These are phyloP conservation scores for Mycena maculata DNA, from an alignment of 768 basidiomycete genomes.

Conservation along the genomic window DNA sequence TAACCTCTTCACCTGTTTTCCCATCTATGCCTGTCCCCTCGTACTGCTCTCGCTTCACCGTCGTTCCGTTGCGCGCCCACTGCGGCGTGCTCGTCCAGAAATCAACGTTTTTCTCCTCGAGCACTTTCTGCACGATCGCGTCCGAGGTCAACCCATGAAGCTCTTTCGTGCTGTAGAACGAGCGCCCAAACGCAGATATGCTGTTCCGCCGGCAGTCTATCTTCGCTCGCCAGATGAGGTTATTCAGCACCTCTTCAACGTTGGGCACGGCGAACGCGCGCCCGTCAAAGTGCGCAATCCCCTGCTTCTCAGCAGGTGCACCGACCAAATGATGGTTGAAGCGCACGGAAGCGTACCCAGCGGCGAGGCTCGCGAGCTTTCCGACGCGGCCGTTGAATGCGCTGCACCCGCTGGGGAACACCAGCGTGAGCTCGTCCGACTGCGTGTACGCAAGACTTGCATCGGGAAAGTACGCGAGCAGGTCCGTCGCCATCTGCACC, in stretches of 20 bases:
- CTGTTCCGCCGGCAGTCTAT: conserved; percentile 30
- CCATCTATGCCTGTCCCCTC: conserved; percentile 15
- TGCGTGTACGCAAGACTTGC: conserved; percentile 32
- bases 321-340: conserved; percentile 30
- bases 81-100: conserved; percentile 29
- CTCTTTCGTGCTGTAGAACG: conserved; percentile 27
- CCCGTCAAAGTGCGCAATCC: conserved; percentile 32
- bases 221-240: conserved; percentile 34
- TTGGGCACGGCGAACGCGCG: conserved; percentile 27
- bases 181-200: conserved; percentile 27
- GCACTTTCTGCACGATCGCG: conserved; percentile 25
- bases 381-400: conserved; percentile 30
- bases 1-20: conserved; percentile 23
- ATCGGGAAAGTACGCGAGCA: conserved; percentile 27
- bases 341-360: conserved; percentile 26
- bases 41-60: conserved; percentile 27
- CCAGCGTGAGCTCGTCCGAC: conserved; percentile 34
- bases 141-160: conserved; percentile 21
- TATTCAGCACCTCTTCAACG: conserved; percentile 26
- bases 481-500: conserved; percentile 23
- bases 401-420: conserved; percentile 21
- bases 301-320: conserved; percentile 16
- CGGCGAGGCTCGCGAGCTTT: conserved; percentile 29
- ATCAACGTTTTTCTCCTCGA: conserved; percentile 29
- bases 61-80: conserved; percentile 32